Evolutionary conservation across 164 flowering plant species (phyloP), one percentile per base, ranked within the genome.

Genomic region (Pachysandra terminalis): DNA sequence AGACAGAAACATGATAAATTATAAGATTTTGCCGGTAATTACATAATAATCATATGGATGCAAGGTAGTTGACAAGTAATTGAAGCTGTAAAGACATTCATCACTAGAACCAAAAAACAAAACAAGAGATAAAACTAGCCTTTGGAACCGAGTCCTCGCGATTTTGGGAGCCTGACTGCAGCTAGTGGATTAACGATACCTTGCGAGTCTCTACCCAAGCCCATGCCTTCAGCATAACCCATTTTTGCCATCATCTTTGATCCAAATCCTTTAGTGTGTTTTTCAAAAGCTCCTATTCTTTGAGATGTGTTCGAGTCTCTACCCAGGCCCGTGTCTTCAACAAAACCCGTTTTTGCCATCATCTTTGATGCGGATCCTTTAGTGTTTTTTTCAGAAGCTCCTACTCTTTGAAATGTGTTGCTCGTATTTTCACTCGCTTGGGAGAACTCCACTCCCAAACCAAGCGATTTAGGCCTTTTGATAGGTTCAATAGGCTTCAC

Each of bases 391-490:
- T 58, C 59, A 13, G 56, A 57, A 10, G 69, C 32, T 45, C 66
- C 76, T 12, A 58, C 61, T 9, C 63, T 70, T 56, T 71, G 54
- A 48, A 68, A 5, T 28, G 60, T 67, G 25, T 45, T 48, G 19
- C 51, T 66, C 53, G 19, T 37, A 32, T 68, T 74, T 27, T 41
- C 74, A 60, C 15, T 64, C 16, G 71, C 51, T 68, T 75, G 80
- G 53, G 86, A 69, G 71, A 85, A 82, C 5, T 84, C 67, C 55
- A 85, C 79, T 10, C 98, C 97, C 80, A 95, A 70, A 23, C 97
- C 97, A 8, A 95, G 90, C 9, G 89, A 85, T 78, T 89, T 95
- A 1, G 97, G 98, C 52, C 97, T 81, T 62, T 89, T 78, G 48
- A 80, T 63, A 40, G 76, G 96, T 76, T 90, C 96, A 64, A 90